phyloP scores from a whole-genome alignment of 2,329 filamentous ascomycete species.

The Coleophoma eucalyptorum region DNA sequence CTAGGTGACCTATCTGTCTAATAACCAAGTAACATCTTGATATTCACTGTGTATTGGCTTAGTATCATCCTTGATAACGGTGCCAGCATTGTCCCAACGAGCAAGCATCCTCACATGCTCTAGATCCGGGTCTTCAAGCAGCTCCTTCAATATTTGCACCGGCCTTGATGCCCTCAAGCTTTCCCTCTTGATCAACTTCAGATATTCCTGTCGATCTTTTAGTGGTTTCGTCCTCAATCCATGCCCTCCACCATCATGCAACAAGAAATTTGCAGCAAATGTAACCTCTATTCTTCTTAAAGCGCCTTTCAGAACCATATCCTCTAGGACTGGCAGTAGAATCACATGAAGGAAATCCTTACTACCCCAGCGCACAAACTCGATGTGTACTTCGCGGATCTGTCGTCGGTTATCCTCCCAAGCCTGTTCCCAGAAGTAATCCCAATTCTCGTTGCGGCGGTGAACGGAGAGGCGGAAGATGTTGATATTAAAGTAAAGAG shows the following conservation, averaged over 20 bases:
- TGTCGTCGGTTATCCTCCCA: conserved; percentile 13
- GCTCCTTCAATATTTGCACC: conserved; percentile 3
- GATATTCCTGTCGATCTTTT: neutral
- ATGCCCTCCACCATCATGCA: neutral
- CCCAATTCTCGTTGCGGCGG: conserved; percentile 8
- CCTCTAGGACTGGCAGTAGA: conserved; percentile 14
- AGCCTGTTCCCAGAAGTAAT: conserved; percentile 11
- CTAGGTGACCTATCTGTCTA: too few relatives aligned
- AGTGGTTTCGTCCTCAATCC: conserved; percentile 8
- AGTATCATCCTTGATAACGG: too few relatives aligned
- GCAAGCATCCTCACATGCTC: conserved; percentile 4
- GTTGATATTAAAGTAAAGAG: conserved; percentile 20
- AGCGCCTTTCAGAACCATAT: conserved; percentile 21
- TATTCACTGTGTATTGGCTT: too few relatives aligned
- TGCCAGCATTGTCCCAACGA: too few relatives aligned
- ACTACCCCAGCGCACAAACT: conserved; percentile 16
- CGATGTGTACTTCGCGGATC: conserved; percentile 13
- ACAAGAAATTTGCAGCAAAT: conserved; percentile 8
- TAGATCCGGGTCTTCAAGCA: conserved; percentile 20
- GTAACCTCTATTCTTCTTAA: conserved; percentile 19
- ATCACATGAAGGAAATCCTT: conserved; percentile 15
- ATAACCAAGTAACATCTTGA: too few relatives aligned
- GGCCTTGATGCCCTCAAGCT: neutral
- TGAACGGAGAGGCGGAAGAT: conserved; percentile 16
- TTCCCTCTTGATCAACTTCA: too few relatives aligned